phyloP scores from a whole-genome alignment of 2,329 filamentous ascomycete species.

The Colletotrichum sp. region DNA sequence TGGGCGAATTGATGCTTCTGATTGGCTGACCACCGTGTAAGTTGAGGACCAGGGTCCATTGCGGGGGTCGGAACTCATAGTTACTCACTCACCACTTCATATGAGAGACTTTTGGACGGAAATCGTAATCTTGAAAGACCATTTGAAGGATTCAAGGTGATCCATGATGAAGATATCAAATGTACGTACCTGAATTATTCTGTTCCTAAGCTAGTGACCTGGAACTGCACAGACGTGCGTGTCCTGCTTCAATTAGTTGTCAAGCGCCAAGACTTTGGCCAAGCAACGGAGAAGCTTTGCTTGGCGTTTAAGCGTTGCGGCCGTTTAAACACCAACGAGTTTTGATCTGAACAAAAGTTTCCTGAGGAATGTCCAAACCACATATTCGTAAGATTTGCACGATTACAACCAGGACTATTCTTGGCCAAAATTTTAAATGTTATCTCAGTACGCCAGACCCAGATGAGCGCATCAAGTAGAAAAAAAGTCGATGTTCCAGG shows the following conservation, averaged over 20 bases:
- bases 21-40: constrained; percentile 8
- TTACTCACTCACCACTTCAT: neutral
- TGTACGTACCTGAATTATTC: neutral
- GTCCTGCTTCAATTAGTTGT: neutral
- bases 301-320: neutral
- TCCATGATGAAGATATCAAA: neutral
- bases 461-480: neutral
- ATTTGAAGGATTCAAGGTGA: neutral
- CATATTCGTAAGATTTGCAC: too few species aligned
- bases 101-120: neutral
- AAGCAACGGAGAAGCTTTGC: constrained; percentile 7
- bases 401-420: neutral
- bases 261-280: neutral
- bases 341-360: neutral
- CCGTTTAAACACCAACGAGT: neutral
- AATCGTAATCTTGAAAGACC: neutral
- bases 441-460: neutral
- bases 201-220: neutral
- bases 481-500: neutral
- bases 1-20: neutral
- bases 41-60: neutral
- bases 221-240: neutral
- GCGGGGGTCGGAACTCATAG: neutral
- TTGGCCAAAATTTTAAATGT: neutral
- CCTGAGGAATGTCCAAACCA: neutral